Evolutionary conservation across 352 stramenopile genomes (phyloP).

Genomic region (Stramenopiles sp.): DNA sequence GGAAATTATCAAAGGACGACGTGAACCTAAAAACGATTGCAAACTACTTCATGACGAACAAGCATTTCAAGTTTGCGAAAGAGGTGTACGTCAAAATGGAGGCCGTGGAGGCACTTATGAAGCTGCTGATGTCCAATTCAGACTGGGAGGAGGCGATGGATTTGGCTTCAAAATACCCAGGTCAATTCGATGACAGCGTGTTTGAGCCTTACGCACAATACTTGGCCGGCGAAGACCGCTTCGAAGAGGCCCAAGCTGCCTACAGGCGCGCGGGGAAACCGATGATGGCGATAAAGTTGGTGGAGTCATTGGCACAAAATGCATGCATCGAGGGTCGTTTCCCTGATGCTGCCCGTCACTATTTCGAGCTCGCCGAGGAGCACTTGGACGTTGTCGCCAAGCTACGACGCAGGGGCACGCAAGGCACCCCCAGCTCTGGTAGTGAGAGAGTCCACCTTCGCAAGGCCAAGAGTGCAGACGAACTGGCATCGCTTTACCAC

Average conservation of each 20-base stretch:
- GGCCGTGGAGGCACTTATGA: slow-evolving; percentile 40
- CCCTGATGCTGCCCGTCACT: slow-evolving; percentile 69
- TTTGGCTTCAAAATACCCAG: slow-evolving; percentile 49
- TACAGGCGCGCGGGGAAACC: slow-evolving; percentile 51
- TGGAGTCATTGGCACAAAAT: slow-evolving; percentile 65
- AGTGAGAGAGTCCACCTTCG: background rate
- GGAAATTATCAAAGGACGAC: slow-evolving; percentile 23
- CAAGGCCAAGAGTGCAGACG: background rate
- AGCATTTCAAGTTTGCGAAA: slow-evolving; percentile 28
- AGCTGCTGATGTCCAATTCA: slow-evolving; percentile 62
- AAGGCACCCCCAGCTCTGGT: background rate
- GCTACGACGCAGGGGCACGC: background rate
- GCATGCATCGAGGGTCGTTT: slow-evolving; percentile 58
- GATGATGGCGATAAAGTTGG: slow-evolving; percentile 52
- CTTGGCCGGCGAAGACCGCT: slow-evolving; percentile 66
- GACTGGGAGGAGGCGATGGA: slow-evolving; percentile 75
- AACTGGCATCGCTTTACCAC: slow-evolving; percentile 68
- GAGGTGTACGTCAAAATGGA: slow-evolving; percentile 37
- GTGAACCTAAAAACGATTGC: slow-evolving; percentile 41
- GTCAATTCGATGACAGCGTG: slow-evolving; percentile 52
- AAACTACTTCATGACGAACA: slow-evolving; percentile 22
- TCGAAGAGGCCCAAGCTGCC: slow-evolving; percentile 69
- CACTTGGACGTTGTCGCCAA: slow-evolving; percentile 31
- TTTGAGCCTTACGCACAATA: slow-evolving; percentile 77
- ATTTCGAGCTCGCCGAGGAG: slow-evolving; percentile 68